phyloP scores from a whole-genome alignment of 805 yeast species.

The Naumovozyma baii region DNA sequence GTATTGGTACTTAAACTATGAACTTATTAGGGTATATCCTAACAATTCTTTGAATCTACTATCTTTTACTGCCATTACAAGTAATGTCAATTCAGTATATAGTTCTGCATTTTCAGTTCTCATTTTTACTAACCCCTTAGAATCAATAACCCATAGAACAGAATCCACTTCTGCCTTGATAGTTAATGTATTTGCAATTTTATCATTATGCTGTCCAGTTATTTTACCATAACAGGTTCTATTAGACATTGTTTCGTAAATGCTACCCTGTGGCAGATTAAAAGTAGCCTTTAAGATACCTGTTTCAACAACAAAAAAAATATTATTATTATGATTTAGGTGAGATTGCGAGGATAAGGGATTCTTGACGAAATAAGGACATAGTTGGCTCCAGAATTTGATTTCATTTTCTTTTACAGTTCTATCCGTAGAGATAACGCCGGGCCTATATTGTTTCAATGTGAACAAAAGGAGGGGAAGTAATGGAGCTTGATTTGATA shows the following conservation, averaged over 20 bases:
- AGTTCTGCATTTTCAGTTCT: constrained; percentile 41
- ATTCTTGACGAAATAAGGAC: constrained; percentile 46
- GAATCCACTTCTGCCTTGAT: constrained; percentile 53
- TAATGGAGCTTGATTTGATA: constrained; percentile 16
- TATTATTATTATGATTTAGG: constrained; percentile 22
- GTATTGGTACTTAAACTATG: constrained; percentile 23
- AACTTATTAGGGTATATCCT: constrained; percentile 62
- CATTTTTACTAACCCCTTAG: constrained; percentile 37
- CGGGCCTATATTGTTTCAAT: constrained; percentile 23
- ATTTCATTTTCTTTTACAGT: constrained; percentile 32
- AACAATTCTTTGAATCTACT: constrained; percentile 68
- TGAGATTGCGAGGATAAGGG: constrained; percentile 43
- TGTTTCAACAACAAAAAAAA: constrained; percentile 48
- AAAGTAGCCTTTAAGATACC: constrained; percentile 46
- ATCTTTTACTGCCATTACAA: constrained; percentile 53
- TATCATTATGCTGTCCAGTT: constrained; percentile 7
- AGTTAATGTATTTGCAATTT: constrained; percentile 31
- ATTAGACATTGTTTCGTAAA: constrained; percentile 42
- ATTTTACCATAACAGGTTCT: constrained; percentile 46
- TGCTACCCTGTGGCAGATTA: constrained; percentile 35
- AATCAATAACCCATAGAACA: constrained; percentile 58
- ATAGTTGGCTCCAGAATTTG: constrained; percentile 55
- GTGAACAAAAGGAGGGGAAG: constrained; percentile 23
- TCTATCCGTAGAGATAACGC: constrained; percentile 17
- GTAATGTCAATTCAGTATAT: constrained; percentile 53